phyloP scores from a whole-genome alignment of 23 red algal species.

The Gracilaria vermiculophylla region DNA sequence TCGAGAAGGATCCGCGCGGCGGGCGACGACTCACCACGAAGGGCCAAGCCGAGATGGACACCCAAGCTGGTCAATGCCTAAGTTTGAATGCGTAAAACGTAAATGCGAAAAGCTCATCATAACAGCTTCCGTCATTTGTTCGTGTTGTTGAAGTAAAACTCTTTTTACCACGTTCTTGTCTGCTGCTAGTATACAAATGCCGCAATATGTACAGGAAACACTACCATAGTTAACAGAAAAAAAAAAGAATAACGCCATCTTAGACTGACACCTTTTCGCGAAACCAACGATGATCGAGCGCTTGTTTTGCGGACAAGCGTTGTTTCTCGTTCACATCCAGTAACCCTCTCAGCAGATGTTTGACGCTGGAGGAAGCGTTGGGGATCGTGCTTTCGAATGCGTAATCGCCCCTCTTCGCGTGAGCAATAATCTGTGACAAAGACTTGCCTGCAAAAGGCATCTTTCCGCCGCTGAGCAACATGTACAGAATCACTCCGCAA shows the following conservation, averaged over 20 bases:
- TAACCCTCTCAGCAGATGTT: slow-evolving; percentile 55
- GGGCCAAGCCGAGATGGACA: slow-evolving; percentile 93
- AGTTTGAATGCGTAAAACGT: slow-evolving; percentile 35
- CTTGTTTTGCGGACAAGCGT: slow-evolving; percentile 64
- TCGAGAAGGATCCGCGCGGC: slow-evolving; percentile 81
- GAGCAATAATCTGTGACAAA: slow-evolving; percentile 47
- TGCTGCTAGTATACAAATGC: not conserved
- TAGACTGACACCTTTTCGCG: slow-evolving; percentile 1
- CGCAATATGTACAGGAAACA: not conserved
- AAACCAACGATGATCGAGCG: slow-evolving; percentile 82
- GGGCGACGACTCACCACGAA: slow-evolving; percentile 91
- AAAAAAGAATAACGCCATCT: not conserved
- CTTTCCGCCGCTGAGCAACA: slow-evolving; percentile 73
- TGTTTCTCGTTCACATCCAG: slow-evolving; percentile 69
- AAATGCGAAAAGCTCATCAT: not conserved
- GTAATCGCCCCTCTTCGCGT: slow-evolving; percentile 63
- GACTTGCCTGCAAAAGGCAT: slow-evolving; percentile 82
- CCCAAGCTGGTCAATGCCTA: slow-evolving; percentile 75
- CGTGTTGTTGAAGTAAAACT: not conserved
- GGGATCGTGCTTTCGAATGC: not conserved
- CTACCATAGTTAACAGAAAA: not conserved
- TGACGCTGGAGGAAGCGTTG: slow-evolving; percentile 13
- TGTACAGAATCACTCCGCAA: slow-evolving; percentile 84
- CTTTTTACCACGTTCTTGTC: not conserved
- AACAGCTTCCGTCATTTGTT: not conserved